Percentiles rank a stretch among this genome's conserved stretches.
These are phyloP conservation scores for Phytophthora pistaciae DNA, from an alignment of 352 stramenopile species.

Conservation along the genomic window DNA sequence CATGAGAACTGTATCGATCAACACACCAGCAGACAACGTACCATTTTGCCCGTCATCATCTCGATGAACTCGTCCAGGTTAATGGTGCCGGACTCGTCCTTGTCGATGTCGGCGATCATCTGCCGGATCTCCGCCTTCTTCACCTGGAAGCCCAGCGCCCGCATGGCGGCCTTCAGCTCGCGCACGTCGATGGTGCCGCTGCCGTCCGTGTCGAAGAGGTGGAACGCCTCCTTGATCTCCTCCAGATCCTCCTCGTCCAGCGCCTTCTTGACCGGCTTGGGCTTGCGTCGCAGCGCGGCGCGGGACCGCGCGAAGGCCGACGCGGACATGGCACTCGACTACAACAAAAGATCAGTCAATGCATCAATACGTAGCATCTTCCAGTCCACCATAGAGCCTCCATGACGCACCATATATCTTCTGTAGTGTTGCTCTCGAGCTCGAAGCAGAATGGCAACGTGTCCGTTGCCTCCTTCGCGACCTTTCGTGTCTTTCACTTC, in stretches of 20 bases:
- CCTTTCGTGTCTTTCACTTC: background rate
- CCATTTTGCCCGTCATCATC: constrained; percentile 96
- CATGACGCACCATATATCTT: constrained; percentile 25
- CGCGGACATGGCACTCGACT: constrained; percentile 63
- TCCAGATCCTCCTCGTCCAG: constrained; percentile 94
- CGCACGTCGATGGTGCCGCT: constrained; percentile 92
- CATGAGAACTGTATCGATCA: background rate
- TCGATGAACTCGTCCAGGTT: constrained; percentile 96
- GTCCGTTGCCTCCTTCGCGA: constrained; percentile 17
- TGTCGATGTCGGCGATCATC: constrained; percentile 95
- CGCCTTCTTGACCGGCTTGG: constrained; percentile 72
- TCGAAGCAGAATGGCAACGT: constrained; percentile 19
- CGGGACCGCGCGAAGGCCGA: constrained; percentile 74
- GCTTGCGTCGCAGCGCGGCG: constrained; percentile 67
- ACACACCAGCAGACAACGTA: constrained; percentile 18
- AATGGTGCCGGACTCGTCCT: constrained; percentile 91
- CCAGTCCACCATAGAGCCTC: background rate
- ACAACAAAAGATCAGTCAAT: background rate
- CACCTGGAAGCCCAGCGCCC: constrained; percentile 94
- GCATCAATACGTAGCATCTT: background rate
- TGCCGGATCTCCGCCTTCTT: constrained; percentile 94
- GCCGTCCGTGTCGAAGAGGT: constrained; percentile 94
- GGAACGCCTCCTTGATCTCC: constrained; percentile 96
- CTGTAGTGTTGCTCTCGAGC: background rate
- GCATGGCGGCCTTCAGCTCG: constrained; percentile 96